These are phyloP conservation scores for Vitis hybrid DNA, from an alignment of 177 flowering plant species.

Conservation along the genomic window DNA sequence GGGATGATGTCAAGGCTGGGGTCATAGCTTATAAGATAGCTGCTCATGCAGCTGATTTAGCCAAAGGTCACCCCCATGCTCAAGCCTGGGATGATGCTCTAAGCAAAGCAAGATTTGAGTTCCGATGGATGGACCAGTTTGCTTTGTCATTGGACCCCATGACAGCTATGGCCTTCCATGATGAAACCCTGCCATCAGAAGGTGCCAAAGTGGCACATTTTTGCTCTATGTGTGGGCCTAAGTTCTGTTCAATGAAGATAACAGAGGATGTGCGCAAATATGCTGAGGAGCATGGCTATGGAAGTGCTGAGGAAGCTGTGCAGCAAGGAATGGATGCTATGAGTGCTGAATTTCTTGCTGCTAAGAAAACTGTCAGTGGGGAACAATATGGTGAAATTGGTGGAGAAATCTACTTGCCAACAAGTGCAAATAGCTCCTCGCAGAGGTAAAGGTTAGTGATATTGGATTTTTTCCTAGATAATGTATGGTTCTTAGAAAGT, in stretches of 20 bases:
- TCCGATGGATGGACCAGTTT: conserved; percentile 99
- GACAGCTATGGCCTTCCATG: conserved; percentile 99
- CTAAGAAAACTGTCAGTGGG: conserved; percentile 89
- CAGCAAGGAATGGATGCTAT: conserved; percentile 89
- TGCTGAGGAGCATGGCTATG: conserved; percentile 99
- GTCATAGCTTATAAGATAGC: conserved; percentile 98
- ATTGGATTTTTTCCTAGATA: background rate
- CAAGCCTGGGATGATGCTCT: conserved; percentile 98
- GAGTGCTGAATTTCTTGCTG: conserved; percentile 94
- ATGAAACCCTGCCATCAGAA: conserved; percentile 91
- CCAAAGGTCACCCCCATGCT: conserved; percentile 91
- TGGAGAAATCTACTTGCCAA: conserved; percentile 90
- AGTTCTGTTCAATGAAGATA: conserved; percentile 99
- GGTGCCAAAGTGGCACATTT: conserved; percentile 99
- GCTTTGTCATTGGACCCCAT: conserved; percentile 91
- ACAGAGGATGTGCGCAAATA: conserved; percentile 97
- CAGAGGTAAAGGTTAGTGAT: conserved; percentile 49
- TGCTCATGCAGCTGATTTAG: conserved; percentile 99
- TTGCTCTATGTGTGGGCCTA: conserved; percentile 99
- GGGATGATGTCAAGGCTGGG: conserved; percentile 98
- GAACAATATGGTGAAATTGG: conserved; percentile 95
- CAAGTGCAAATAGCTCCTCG: conserved; percentile 37
- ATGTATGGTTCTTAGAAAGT: no score
- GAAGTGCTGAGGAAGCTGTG: conserved; percentile 88
- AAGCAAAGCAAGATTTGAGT: conserved; percentile 97